Evolutionary conservation across 306 rosid species (phyloP).

Genomic region (Trifolium fragiferum): DNA sequence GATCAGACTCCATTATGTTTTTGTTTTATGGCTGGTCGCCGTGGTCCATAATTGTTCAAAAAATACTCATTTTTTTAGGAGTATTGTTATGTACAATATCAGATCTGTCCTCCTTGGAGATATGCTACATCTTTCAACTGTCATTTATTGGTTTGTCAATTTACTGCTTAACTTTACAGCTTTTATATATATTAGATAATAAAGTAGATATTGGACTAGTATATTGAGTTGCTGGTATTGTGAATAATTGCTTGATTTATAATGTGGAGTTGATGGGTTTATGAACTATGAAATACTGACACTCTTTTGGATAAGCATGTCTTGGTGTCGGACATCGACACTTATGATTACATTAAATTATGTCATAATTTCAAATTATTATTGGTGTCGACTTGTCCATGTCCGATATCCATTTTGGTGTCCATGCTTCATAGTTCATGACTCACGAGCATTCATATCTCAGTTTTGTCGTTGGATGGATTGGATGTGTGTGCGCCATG

Average conservation of each 20-base stretch:
- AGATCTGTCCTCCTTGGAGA: not conserved
- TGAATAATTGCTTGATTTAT: slow-evolving; percentile 1
- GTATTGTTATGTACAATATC: not conserved
- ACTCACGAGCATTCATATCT: not conserved
- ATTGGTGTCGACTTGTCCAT: too few species aligned
- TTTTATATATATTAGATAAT: not conserved
- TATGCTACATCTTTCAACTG: slow-evolving; percentile 9
- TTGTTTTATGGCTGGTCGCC: slow-evolving; percentile 54
- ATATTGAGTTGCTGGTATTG: not conserved
- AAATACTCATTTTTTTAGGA: not conserved
- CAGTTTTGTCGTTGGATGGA: not conserved
- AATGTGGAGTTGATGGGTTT: not conserved
- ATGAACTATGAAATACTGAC: too few species aligned
- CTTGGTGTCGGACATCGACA: too few species aligned
- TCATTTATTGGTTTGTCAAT: not conserved
- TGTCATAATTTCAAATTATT: too few species aligned
- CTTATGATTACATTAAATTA: too few species aligned
- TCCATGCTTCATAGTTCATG: not conserved
- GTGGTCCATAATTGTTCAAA: slow-evolving; percentile 54
- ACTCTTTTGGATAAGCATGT: too few species aligned
- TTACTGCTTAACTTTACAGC: not conserved
- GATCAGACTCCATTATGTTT: slow-evolving; percentile 56
- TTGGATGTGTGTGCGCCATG: not conserved
- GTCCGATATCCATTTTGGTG: too few species aligned
- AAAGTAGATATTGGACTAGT: not conserved